Conservation (phyloP, 768 basidiomycete species). For the Tricholoma flavovirens region DNA sequence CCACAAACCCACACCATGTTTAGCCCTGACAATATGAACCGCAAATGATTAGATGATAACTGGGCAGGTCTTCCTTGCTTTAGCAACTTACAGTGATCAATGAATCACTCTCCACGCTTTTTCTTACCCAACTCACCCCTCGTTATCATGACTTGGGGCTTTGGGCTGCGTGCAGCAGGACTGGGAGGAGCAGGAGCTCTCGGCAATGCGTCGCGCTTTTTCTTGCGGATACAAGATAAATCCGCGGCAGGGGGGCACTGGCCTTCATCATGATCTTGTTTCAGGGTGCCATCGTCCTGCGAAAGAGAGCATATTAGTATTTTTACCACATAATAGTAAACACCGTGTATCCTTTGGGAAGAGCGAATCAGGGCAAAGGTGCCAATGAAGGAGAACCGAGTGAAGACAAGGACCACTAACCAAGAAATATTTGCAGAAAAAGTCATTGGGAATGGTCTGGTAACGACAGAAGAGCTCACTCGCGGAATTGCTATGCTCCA, state of each 20-base stretch:
- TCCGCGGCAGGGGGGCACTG: no score
- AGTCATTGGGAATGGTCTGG: neutral
- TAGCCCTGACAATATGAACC: no score
- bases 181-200: neutral
- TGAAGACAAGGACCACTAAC: neutral
- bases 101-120: neutral
- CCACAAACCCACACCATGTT: no score
- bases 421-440: neutral
- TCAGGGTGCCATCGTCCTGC: no score
- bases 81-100: no score
- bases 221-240: neutral
- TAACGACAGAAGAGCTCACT: neutral
- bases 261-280: no score
- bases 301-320: no score
- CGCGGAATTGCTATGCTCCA: neutral
- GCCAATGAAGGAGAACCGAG: neutral
- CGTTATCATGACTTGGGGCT: neutral
- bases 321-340: neutral
- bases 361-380: neutral
- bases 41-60: no score
- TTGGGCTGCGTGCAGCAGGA: neutral
- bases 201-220: neutral
- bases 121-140: neutral
- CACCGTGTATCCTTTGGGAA: neutral
- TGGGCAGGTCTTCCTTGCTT: no score